Base-by-base conservation (phyloP, 495 filamentous ascomycete genomes). In the Daldinia grandis region DNA sequence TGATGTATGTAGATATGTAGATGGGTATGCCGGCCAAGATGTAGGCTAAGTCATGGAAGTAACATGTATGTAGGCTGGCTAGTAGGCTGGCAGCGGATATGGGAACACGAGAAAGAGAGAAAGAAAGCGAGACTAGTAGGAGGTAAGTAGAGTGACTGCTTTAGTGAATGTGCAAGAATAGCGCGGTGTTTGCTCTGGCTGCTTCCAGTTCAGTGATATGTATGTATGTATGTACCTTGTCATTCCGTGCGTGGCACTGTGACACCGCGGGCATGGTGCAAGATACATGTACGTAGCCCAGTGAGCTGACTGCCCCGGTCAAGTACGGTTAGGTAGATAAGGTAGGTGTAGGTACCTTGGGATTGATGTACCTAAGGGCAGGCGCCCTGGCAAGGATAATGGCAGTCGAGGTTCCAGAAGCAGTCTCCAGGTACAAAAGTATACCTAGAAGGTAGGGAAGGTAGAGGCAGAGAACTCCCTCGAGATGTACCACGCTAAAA, bases 181-280 rank as follows among this genome's bases (percentile, higher is more conserved):
- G 72, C 64, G 71, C 67, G 64, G 68, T 74, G 72, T 74, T 74
- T 74, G 72, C 68, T 68, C 66, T 58, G 62, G 66, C 40, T 63
- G 62, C 62, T 66, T 70, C 66, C 71, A 70, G 35, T 24, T 62
- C 44, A 74, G 62, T 57, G 37, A 38, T 21, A 53, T 31, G n/a
- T n/a, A n/a, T n/a, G n/a, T n/a, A n/a, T n/a, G n/a, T n/a, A n/a
- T n/a, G 42, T 50, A 68, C 66, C 58, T 66, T 69, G 71, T 67
- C 51, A 53, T 74, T 58, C 66, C 66, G 66, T 70, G 71, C 71
- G 62, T 61, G 61, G 62, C 71, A 74, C 71, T 69, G 71, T 70
- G 66, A 50, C 63, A 69, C 70, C 24, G 14, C 25, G 12, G 27
- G 15, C 57, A 66, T 55, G 19, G 56, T 44, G 64, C 27, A 35